Percentiles rank a stretch among this genome's conserved stretches.
These are phyloP conservation scores for Globisporangium carolinianum DNA, from an alignment of 352 stramenopile genomes.

Conservation along the genomic window DNA sequence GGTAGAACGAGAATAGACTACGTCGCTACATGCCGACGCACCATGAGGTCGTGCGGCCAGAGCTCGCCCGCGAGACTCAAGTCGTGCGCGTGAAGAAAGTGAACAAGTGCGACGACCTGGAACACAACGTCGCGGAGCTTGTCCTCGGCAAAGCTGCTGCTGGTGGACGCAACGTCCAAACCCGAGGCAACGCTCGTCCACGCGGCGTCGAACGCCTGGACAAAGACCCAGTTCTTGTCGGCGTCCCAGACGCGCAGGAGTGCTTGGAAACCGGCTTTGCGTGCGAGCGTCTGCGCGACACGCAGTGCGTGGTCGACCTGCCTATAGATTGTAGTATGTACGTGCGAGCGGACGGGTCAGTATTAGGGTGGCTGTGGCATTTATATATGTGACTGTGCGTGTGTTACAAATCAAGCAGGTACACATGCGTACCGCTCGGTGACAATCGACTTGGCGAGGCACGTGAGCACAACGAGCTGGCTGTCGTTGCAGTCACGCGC, in stretches of 20 bases:
- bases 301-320: conserved; percentile 42
- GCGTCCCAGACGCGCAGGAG: conserved; percentile 46
- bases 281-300: conserved; percentile 24
- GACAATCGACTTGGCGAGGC: conserved; percentile 25
- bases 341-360: neutral
- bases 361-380: neutral
- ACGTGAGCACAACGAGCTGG: conserved; percentile 30
- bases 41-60: conserved; percentile 38
- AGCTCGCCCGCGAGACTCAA: conserved; percentile 49
- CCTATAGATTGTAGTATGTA: conserved; percentile 3
- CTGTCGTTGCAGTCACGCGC: conserved; percentile 6
- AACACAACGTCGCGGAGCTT: conserved; percentile 40
- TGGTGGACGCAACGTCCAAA: conserved; percentile 6
- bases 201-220: conserved; percentile 30
- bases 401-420: too few relatives aligned
- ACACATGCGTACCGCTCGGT: conserved; percentile 23
- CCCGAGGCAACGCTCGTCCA: conserved; percentile 14
- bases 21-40: conserved; percentile 9
- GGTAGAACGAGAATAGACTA: neutral
- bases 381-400: too few relatives aligned
- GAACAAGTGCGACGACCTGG: conserved; percentile 39
- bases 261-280: conserved; percentile 29
- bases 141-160: conserved; percentile 27
- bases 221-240: conserved; percentile 44
- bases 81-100: conserved; percentile 51